A percentile compares a stretch with the other conserved stretches of the same genome.
phyloP scores from a whole-genome alignment of 805 yeast species.

The Maudiozyma bulderi region DNA sequence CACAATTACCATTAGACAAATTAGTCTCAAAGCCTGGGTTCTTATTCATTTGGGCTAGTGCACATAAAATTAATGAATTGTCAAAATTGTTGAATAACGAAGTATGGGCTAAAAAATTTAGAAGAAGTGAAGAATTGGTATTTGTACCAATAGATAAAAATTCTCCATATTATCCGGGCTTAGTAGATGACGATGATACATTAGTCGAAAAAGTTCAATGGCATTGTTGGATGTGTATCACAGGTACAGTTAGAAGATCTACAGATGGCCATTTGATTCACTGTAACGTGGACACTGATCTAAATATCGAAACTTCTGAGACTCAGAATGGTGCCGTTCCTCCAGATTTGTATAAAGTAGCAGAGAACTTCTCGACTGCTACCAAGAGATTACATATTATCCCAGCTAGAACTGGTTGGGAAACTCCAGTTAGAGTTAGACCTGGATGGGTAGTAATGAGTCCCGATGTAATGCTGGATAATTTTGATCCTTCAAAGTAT shows the following conservation, averaged over 20 bases:
- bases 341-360: conserved; percentile 63
- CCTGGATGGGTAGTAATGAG: conserved; percentile 88
- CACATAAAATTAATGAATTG: conserved; percentile 57
- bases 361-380: conserved; percentile 82
- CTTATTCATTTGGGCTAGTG: conserved; percentile 79
- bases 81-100: conserved; percentile 44
- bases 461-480: conserved; percentile 72
- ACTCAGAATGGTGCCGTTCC: conserved; percentile 50
- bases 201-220: conserved; percentile 69
- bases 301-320: conserved; percentile 51
- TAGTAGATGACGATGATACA: conserved; percentile 38
- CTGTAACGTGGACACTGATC: conserved; percentile 86
- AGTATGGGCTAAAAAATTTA: conserved; percentile 55
- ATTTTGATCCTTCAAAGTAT: conserved; percentile 46
- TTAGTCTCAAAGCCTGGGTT: conserved; percentile 81
- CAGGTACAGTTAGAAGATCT: conserved; percentile 85
- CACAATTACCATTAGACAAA: conserved; percentile 59
- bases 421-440: conserved; percentile 54
- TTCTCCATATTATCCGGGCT: conserved; percentile 58
- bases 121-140: conserved; percentile 84
- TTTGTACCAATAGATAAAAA: conserved; percentile 62
- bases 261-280: conserved; percentile 78
- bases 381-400: conserved; percentile 76
- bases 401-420: conserved; percentile 60
- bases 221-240: conserved; percentile 98